Base-by-base conservation (phyloP, 768 basidiomycete species). In the Russula virescens region DNA sequence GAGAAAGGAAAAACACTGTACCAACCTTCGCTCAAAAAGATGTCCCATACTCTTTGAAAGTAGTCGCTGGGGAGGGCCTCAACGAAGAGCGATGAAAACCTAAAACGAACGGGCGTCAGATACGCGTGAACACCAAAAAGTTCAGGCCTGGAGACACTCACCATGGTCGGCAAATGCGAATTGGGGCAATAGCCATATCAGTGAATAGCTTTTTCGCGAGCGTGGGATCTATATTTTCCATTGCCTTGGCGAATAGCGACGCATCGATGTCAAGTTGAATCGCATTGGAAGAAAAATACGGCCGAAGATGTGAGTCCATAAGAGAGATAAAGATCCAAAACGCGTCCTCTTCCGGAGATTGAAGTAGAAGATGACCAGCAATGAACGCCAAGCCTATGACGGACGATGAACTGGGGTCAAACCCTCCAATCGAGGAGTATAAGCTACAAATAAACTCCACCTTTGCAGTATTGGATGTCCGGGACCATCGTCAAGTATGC, bases 281-380 rank as follows among this genome's bases (percentile, higher is more conserved):
- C 2, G 79, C 75, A 54, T 74, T 79, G 3, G 79, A 69, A 42
- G 86, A 82, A 70, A 91, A 94, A 71, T 91, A 91, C 0, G 85
- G 77, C 1, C 91, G 86, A n/a, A 92, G 76, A 66, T 91, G 85
- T 1, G 82, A 81, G 67, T 93, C 89, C 91, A 94, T 94, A 66
- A 93, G 75, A 3, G 89, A 90, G 1, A 89, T 80, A 70, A 93
- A 92, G 21, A 89, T 92, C 91, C 91, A 94, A 72, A 94, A 94
- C 0, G 89, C 91, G 66, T 94, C 91, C 71, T 94, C 91, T 65
- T 94, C 91, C 0, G 91, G 91, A 0, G 89, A 83, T 51, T 88
- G 83, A 10, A 87, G 73, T 0, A 93, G 74, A 50, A 93, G 74
- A 64, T 90, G 85, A 2, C 88, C 88, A 23, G 85, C 82, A 56